Evolutionary conservation across 2,329 filamentous ascomycete species (phyloP).

Genomic region (Colletotrichum echinochloae): DNA sequence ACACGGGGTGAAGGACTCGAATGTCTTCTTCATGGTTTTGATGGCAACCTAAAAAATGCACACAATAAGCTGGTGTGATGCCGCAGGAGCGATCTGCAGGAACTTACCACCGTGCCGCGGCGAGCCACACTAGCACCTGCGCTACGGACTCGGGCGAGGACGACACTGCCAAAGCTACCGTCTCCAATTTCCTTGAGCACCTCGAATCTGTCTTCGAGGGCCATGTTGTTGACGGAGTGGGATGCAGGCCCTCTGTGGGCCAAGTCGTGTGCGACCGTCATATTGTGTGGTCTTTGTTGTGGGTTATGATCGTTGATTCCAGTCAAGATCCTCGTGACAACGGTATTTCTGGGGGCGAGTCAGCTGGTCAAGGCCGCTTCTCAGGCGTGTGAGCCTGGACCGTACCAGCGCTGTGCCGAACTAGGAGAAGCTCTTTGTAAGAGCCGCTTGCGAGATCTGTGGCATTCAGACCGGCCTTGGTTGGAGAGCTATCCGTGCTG

Average conservation of each 20-base stretch:
- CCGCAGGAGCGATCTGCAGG: conserved; percentile 13
- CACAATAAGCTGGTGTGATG: conserved; percentile 19
- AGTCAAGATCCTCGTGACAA: conserved; percentile 40
- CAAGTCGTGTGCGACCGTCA: conserved; percentile 83
- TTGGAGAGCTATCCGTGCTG: neutral
- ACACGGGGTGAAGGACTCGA: conserved; percentile 91
- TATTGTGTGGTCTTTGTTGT: conserved; percentile 56
- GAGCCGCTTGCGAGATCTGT: conserved; percentile 51
- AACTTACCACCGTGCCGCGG: conserved; percentile 89
- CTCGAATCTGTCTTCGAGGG: conserved; percentile 94
- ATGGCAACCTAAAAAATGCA: conserved; percentile 81
- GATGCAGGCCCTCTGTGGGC: conserved; percentile 75
- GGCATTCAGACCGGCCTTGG: conserved; percentile 50
- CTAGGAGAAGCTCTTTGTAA: conserved; percentile 51
- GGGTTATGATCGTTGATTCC: conserved; percentile 40
- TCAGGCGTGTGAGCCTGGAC: conserved; percentile 42
- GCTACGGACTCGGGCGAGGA: conserved; percentile 88
- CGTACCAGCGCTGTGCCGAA: conserved; percentile 45
- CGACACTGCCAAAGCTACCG: conserved; percentile 97
- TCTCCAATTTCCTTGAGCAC: conserved; percentile 98
- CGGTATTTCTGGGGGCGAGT: conserved; percentile 37
- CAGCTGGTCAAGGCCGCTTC: conserved; percentile 40
- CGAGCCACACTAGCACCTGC: conserved; percentile 90
- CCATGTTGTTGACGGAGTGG: conserved; percentile 63
- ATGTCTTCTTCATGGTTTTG: conserved; percentile 99